Conservation (phyloP, 345 rosid genomes). For the Rhizophora mangle region DNA sequence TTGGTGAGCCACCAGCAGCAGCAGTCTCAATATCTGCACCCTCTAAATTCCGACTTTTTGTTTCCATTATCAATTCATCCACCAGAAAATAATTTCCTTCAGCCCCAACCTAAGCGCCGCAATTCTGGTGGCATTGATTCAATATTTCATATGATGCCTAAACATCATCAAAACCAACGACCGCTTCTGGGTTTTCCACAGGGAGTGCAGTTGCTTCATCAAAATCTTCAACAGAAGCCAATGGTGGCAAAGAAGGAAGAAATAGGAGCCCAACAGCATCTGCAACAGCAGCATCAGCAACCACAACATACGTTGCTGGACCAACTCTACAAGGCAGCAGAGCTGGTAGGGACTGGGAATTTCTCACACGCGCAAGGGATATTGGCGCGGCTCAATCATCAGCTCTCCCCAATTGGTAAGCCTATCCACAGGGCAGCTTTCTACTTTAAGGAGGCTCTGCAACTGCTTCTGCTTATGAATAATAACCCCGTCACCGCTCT, state of each 20-base stretch:
- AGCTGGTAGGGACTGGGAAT: slow-evolving; percentile 50
- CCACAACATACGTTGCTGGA: slow-evolving; percentile 34
- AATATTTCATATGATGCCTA: slow-evolving; percentile 23
- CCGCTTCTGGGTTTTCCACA: slow-evolving; percentile 35
- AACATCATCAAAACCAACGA: slow-evolving; percentile 30
- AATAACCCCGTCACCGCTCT: slow-evolving; percentile 32
- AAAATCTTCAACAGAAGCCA: slow-evolving; percentile 33
- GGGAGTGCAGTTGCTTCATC: slow-evolving; percentile 37
- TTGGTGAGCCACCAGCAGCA: slow-evolving; percentile 34
- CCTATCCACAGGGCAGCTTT: slow-evolving; percentile 54
- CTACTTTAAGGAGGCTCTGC: slow-evolving; percentile 65
- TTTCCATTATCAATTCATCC: slow-evolving; percentile 27
- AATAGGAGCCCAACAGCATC: slow-evolving; percentile 15
- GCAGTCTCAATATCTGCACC: slow-evolving; percentile 26
- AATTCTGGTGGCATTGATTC: slow-evolving; percentile 34
- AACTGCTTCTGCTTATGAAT: slow-evolving; percentile 36
- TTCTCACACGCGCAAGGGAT: slow-evolving; percentile 88
- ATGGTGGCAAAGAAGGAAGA: slow-evolving; percentile 30
- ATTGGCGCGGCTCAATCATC: slow-evolving; percentile 99
- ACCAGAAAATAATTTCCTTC: slow-evolving; percentile 33
- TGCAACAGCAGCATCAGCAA: slow-evolving; percentile 11
- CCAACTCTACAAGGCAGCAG: slow-evolving; percentile 50
- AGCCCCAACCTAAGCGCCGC: slow-evolving; percentile 44
- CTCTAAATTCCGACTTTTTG: slow-evolving; percentile 30
- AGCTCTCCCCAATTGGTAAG: slow-evolving; percentile 66